Percentiles rank a stretch among this genome's conserved stretches.
Evolutionary conservation across 768 basidiomycete species (phyloP).

Genomic region (Lactarius trivialis): DNA sequence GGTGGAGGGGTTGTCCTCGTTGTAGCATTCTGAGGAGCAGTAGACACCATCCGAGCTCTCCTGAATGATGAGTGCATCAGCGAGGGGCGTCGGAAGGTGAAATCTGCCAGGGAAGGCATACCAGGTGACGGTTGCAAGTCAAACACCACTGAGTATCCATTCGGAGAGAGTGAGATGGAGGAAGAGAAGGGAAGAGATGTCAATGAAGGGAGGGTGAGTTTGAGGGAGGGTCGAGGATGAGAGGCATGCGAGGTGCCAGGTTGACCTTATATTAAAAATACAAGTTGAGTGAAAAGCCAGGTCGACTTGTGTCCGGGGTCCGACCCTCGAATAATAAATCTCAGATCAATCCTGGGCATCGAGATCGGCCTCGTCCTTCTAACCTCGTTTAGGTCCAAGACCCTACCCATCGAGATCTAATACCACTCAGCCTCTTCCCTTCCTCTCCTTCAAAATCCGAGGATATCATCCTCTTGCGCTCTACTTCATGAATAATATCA

Average conservation of each 20-base stretch:
- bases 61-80: constrained; percentile 24
- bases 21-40: constrained; percentile 46
- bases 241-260: constrained; percentile 5
- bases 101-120: constrained; percentile 31
- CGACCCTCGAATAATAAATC: constrained; percentile 22
- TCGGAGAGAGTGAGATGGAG: constrained; percentile 22
- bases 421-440: background rate
- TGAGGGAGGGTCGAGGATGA: constrained; percentile 11
- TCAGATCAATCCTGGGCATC: constrained; percentile 17
- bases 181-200: constrained; percentile 11
- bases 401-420: constrained; percentile 11
- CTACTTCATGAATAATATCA: background rate
- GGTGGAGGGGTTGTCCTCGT: constrained; percentile 28
- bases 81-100: constrained; percentile 5
- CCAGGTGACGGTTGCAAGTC: constrained; percentile 53
- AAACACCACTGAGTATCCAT: constrained; percentile 73
- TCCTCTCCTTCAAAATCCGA: background rate
- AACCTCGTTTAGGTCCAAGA: constrained; percentile 16
- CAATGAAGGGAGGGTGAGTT: constrained; percentile 23
- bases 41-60: constrained; percentile 39
- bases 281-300: constrained; percentile 3
- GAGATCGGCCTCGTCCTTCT: constrained; percentile 22
- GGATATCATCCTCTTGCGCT: background rate
- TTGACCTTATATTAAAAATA: constrained; percentile 20
- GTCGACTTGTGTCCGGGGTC: constrained; percentile 8